Conservation (phyloP, 805 yeast species). For the Sugiyamaella chiloensis region DNA sequence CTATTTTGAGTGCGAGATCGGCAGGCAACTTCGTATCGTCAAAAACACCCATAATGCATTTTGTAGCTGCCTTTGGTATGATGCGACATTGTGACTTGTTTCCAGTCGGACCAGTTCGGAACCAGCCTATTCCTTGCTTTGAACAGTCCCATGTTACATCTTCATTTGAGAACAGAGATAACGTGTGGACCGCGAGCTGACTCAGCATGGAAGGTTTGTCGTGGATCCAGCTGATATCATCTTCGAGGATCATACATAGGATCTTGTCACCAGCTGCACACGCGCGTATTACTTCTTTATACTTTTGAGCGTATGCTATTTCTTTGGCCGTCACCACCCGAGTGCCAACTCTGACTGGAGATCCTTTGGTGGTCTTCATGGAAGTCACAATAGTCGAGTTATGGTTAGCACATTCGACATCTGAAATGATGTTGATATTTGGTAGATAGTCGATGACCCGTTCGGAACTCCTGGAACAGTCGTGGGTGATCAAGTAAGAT, state of each 20-base stretch:
- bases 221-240: constrained; percentile 18
- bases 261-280: constrained; percentile 18
- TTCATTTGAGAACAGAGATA: constrained; percentile 20
- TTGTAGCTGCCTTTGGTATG: constrained; percentile 13
- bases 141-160: constrained; percentile 22
- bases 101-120: constrained; percentile 20
- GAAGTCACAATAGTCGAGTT: not conserved
- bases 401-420: not conserved
- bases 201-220: not conserved
- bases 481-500: not conserved
- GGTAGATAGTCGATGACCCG: not conserved
- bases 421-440: not conserved
- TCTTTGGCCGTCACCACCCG: constrained; percentile 1
- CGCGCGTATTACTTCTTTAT: constrained; percentile 1
- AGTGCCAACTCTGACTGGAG: not conserved
- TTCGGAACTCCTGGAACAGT: constrained; percentile 2
- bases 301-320: constrained; percentile 3
- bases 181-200: constrained; percentile 10
- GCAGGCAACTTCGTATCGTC: constrained; percentile 13
- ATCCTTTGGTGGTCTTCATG: not conserved
- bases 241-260: constrained; percentile 22
- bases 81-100: constrained; percentile 22
- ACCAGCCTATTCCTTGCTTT: constrained; percentile 21
- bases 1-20: constrained; percentile 20
- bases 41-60: constrained; percentile 14